Base-by-base conservation (phyloP, 345 rosid genomes). In the Aethionema arabicum region DNA sequence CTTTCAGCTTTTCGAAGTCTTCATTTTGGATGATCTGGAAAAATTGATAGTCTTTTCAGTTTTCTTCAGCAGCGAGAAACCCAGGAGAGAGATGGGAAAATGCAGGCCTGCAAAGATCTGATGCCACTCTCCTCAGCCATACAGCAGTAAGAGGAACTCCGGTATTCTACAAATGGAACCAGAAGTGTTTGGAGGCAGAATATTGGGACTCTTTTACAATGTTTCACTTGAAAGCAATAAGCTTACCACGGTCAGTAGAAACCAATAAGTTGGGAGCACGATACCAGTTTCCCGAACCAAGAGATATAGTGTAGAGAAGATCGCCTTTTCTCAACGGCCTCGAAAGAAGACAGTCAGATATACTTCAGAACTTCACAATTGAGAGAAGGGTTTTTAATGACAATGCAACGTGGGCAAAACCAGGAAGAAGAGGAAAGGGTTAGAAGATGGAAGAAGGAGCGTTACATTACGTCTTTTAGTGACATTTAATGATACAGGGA, bases 1-100 rank as follows among this genome's bases (percentile, higher is more conserved):
- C 99, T 73, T 72, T 90, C 71, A 88, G 78, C 77, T 95, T 97
- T 83, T 90, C 97, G 68, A 95, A 87, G 77, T 95, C 99, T 56
- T 90, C 98, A 68, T 95, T 86, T 67, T 78, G 81, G 59, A 95
- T 95, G 64, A 95, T 76, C 99, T 95, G 54, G 56, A 65, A 70
- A 63, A 49, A 56, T 35, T 10, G 36, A 63, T 49, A 52, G 11
- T n/a, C 7, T 15, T 59, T 68, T 68, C 8, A 49, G 4, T 21
- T 48, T 29, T 42, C 56, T 44, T 39, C 61, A 52, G 41, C 40
- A 51, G 21, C 15, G 56, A 58, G 49, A 51, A 70, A 56, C 42
- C 60, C 53, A 57, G 48, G 48, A 63, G 33, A 30, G 30, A 12
- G 11, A 16, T 41, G 47, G 49, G 40, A 27, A 61, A 29, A 47